Conservation (phyloP, 208 protist species). For the Angomonas ambiguus region DNA sequence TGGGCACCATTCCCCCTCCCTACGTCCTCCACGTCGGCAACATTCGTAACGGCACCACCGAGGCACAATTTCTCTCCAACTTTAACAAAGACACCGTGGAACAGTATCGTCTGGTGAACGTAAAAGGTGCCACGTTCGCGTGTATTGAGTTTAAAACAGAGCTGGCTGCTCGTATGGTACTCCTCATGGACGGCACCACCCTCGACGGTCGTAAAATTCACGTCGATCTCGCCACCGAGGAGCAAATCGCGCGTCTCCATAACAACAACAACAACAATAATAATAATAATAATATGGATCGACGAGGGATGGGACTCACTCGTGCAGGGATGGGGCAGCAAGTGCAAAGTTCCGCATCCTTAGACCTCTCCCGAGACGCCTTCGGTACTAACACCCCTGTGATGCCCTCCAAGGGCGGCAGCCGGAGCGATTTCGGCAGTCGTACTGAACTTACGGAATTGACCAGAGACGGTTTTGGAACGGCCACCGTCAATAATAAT, state of each 20-base stretch:
- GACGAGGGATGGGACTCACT: background rate
- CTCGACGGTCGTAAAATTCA: constrained; percentile 67
- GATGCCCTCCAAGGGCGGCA: constrained; percentile 12
- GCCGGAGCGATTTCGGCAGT: constrained; percentile 9
- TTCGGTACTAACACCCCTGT: constrained; percentile 39
- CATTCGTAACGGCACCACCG: constrained; percentile 73
- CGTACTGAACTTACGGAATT: background rate
- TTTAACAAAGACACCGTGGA: constrained; percentile 56
- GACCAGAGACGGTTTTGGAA: background rate
- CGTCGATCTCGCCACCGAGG: constrained; percentile 70
- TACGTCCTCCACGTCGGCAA: constrained; percentile 84
- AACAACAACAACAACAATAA: constrained; percentile 22
- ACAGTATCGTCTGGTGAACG: constrained; percentile 47
- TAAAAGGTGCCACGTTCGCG: constrained; percentile 79
- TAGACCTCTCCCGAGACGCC: constrained; percentile 55
- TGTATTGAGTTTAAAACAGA: constrained; percentile 78
- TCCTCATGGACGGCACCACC: constrained; percentile 56
- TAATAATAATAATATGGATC: constrained; percentile 2
- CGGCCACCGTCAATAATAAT: too few relatives aligned
- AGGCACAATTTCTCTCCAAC: constrained; percentile 68
- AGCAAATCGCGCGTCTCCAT: constrained; percentile 79
- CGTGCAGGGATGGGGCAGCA: background rate
- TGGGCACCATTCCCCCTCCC: constrained; percentile 58
- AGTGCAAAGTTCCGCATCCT: background rate
- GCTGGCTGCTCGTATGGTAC: constrained; percentile 59